Percentiles rank a stretch among this genome's conserved stretches.
Conservation (phyloP, 2,329 filamentous ascomycete species). For the Fusarium sp. region DNA sequence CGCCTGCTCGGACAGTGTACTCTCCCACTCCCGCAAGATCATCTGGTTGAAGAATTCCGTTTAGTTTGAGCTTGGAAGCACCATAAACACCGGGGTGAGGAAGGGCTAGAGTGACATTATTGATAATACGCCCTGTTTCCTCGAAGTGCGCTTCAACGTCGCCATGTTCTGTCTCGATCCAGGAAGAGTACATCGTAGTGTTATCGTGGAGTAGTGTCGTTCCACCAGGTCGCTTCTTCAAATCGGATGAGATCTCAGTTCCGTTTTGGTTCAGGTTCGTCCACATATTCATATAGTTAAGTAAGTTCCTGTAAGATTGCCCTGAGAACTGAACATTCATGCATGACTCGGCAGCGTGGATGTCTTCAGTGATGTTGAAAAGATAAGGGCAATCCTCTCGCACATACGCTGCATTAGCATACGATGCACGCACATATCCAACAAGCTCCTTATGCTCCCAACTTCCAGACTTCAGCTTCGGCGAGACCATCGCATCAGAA, state of each 20-base stretch:
- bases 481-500: constrained; percentile 78
- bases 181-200: constrained; percentile 74
- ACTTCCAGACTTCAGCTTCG: constrained; percentile 71
- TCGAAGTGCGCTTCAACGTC: constrained; percentile 64
- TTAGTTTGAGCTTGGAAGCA: constrained; percentile 69
- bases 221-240: constrained; percentile 65
- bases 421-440: constrained; percentile 69
- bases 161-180: constrained; percentile 68
- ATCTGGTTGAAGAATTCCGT: constrained; percentile 76
- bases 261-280: constrained; percentile 55
- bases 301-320: constrained; percentile 75
- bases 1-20: constrained; percentile 74
- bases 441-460: constrained; percentile 61
- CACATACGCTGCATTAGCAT: constrained; percentile 71
- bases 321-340: constrained; percentile 76
- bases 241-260: constrained; percentile 52
- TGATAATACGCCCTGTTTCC: constrained; percentile 67
- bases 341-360: constrained; percentile 64
- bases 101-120: constrained; percentile 82
- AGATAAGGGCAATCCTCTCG: constrained; percentile 69
- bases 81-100: constrained; percentile 75
- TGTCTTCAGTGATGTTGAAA: constrained; percentile 57
- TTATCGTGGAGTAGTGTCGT: constrained; percentile 76
- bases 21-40: constrained; percentile 73
- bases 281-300: constrained; percentile 70